These are phyloP conservation scores for Magnolia officinalis DNA, from an alignment of 164 flowering plant species.

Conservation along the genomic window DNA sequence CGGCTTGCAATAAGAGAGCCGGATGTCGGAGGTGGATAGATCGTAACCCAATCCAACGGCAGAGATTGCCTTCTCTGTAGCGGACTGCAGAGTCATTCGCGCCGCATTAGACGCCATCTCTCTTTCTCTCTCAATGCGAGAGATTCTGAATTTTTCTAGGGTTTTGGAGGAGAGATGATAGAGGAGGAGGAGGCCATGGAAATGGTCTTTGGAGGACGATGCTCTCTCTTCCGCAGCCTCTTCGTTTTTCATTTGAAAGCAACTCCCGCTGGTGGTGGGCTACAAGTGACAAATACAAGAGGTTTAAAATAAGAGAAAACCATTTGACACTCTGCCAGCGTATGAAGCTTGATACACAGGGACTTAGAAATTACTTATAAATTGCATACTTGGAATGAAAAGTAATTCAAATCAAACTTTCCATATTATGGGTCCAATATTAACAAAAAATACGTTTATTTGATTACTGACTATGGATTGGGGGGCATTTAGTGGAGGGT, in stretches of 20 bases:
- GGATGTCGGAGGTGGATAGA: slow-evolving; percentile 40
- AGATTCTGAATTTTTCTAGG: neutral
- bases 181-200: neutral
- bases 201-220: neutral
- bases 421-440: too few species aligned
- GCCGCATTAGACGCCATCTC: neutral
- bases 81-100: slow-evolving; percentile 38
- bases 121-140: neutral
- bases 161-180: neutral
- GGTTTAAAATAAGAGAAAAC: neutral
- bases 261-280: neutral
- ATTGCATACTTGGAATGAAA: too few species aligned
- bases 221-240: neutral
- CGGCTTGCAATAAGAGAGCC: slow-evolving; percentile 57
- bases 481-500: too few species aligned
- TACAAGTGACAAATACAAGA: neutral
- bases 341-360: too few species aligned
- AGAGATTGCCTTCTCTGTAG: slow-evolving; percentile 75
- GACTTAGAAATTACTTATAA: too few species aligned
- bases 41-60: slow-evolving; percentile 78
- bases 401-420: too few species aligned
- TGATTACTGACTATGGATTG: too few species aligned
- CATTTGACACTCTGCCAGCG: neutral
- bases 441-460: too few species aligned
- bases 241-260: neutral